Conservation (phyloP, 1,284 basidiomycete genomes). For the Cryptococcus sp. region DNA sequence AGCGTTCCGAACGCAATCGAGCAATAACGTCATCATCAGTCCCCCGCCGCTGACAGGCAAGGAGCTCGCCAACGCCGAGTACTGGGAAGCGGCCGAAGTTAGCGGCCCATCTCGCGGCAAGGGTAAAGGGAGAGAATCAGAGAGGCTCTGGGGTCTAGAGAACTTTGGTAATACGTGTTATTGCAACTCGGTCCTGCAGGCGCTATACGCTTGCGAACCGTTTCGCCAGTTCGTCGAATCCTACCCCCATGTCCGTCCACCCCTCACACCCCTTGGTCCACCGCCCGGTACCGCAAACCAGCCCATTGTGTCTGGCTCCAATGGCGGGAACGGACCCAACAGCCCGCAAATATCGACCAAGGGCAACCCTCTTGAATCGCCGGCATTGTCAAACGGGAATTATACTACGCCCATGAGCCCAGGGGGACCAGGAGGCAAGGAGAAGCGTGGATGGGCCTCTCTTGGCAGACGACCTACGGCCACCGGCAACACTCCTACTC, state of each 20-base stretch:
- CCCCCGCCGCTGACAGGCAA: conserved; percentile 1
- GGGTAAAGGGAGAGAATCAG: conserved; percentile 40
- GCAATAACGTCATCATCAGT: conserved; percentile 4
- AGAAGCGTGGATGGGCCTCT: conserved; percentile 12
- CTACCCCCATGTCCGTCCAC: conserved; percentile 52
- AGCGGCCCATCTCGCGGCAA: conserved; percentile 5
- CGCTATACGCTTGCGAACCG: conserved; percentile 84
- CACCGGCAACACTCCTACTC: conserved; percentile 7
- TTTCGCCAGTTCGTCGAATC: conserved; percentile 74
- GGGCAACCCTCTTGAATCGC: conserved; percentile 33
- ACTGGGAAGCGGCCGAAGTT: conserved; percentile 12
- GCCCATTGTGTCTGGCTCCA: conserved; percentile 6
- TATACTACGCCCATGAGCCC: conserved; percentile 12
- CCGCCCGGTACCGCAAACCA: conserved; percentile 27
- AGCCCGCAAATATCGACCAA: conserved; percentile 25
- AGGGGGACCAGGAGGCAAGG: conserved; percentile 5
- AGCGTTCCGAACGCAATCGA: conserved; percentile 15
- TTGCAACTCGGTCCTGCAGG: conserved; percentile 95
- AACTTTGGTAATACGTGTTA: conserved; percentile 92
- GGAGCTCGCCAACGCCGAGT: conserved; percentile 5
- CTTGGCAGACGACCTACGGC: conserved; percentile 23
- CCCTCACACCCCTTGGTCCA: conserved; percentile 47
- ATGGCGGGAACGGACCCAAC: conserved; percentile 12
- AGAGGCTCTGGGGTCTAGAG: conserved; percentile 75
- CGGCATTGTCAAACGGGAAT: conserved; percentile 12